phyloP scores from a whole-genome alignment of 1,284 basidiomycete genomes.

The Sanghuangporus weigelae region DNA sequence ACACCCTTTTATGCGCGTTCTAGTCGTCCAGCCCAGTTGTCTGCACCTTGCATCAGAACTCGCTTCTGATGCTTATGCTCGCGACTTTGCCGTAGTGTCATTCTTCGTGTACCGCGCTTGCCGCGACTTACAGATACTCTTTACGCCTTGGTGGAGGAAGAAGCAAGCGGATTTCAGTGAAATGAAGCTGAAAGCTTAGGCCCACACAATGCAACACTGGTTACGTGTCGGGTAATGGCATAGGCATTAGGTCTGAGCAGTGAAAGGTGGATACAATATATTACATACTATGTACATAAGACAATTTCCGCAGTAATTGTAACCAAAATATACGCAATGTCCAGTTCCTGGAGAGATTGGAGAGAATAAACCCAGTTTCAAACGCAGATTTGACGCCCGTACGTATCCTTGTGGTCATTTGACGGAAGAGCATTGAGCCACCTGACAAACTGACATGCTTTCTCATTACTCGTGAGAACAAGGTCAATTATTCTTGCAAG shows the following conservation, averaged over 20 bases:
- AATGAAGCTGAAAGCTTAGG: background rate
- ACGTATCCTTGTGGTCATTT: background rate
- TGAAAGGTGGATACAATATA: too few relatives aligned
- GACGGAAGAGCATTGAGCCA: background rate
- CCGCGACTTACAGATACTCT: background rate
- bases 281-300: too few relatives aligned
- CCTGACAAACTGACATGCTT: background rate
- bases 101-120: conserved; percentile 9
- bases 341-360: too few relatives aligned
- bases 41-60: background rate
- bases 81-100: background rate
- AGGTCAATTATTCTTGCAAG: background rate
- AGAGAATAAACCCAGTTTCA: too few relatives aligned
- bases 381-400: too few relatives aligned
- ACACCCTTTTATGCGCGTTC: background rate
- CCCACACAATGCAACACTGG: too few relatives aligned
- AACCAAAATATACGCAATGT: too few relatives aligned
- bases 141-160: conserved; percentile 5
- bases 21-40: background rate
- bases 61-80: background rate
- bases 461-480: background rate
- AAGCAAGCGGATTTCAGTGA: background rate
- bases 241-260: too few relatives aligned
- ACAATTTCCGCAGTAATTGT: too few relatives aligned
- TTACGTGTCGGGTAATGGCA: too few relatives aligned